phyloP scores from a whole-genome alignment of 1,139 yeast species.

The Spathaspora sp. region DNA sequence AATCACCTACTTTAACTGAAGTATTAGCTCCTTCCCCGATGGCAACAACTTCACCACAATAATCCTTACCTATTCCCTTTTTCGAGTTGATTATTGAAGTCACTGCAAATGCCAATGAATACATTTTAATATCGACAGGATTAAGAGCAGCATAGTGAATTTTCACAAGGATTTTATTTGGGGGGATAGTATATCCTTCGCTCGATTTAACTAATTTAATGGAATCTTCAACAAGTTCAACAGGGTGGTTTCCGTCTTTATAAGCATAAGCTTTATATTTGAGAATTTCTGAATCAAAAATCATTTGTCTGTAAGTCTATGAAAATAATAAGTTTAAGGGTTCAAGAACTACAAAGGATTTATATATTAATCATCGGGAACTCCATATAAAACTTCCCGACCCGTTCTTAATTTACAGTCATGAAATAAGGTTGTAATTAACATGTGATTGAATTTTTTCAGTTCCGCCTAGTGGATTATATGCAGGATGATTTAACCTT shows the following conservation, averaged over 20 bases:
- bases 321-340: too few relatives aligned
- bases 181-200: constrained; percentile 36
- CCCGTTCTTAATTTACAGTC: too few relatives aligned
- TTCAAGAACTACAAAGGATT: too few relatives aligned
- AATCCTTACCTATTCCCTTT: constrained; percentile 66
- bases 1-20: constrained; percentile 56
- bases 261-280: constrained; percentile 21
- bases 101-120: constrained; percentile 32
- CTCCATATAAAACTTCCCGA: too few relatives aligned
- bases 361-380: too few relatives aligned
- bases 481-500: too few relatives aligned
- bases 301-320: too few relatives aligned
- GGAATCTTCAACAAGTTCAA: constrained; percentile 14
- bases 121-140: constrained; percentile 63
- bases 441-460: background rate
- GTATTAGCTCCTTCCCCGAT: constrained; percentile 41
- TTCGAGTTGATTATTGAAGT: constrained; percentile 3
- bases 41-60: constrained; percentile 59
- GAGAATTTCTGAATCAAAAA: constrained; percentile 16
- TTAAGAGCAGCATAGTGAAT: constrained; percentile 61
- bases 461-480: background rate
- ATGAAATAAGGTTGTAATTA: background rate
- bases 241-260: constrained; percentile 13
- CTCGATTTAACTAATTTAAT: constrained; percentile 18
- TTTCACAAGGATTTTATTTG: constrained; percentile 54